Percentiles rank a stretch among this genome's conserved stretches.
These are phyloP conservation scores for Sistotremastrum niveocremeum DNA, from an alignment of 768 basidiomycete genomes.

Conservation along the genomic window DNA sequence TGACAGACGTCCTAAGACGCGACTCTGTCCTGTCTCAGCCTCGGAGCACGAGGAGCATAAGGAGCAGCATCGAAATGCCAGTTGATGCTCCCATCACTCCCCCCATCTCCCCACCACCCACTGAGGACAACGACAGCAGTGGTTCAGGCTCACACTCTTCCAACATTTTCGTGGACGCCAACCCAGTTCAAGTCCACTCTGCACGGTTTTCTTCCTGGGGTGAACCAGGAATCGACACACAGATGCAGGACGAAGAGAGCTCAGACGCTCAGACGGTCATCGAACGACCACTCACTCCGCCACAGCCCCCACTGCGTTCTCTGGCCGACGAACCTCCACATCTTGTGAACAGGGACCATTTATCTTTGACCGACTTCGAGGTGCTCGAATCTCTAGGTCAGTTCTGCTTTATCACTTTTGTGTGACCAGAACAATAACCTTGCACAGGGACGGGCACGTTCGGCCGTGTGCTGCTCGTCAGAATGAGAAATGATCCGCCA, in stretches of 20 bases:
- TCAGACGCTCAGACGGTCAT: constrained; percentile 14
- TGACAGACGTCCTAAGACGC: no score
- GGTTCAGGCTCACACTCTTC: constrained; percentile 13
- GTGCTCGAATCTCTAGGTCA: constrained; percentile 65
- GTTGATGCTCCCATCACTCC: constrained; percentile 57
- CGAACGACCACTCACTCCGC: constrained; percentile 5
- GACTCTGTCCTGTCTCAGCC: no score
- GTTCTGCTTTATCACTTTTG: constrained; percentile 11
- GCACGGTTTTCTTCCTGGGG: constrained; percentile 11
- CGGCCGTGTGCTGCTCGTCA: constrained; percentile 82
- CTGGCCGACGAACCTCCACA: constrained; percentile 63
- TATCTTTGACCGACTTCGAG: constrained; percentile 68
- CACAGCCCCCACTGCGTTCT: constrained; percentile 37
- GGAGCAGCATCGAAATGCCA: constrained; percentile 14
- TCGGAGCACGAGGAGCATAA: no score
- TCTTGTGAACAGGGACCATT: constrained; percentile 37
- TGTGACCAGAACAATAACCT: not conserved
- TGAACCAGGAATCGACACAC: constrained; percentile 10
- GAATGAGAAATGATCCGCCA: constrained; percentile 39
- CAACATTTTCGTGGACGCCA: constrained; percentile 25
- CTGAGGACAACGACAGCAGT: constrained; percentile 21
- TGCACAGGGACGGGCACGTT: constrained; percentile 86
- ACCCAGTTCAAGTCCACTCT: constrained; percentile 23
- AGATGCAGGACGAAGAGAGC: constrained; percentile 11
- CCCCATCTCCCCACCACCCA: constrained; percentile 48